Evolutionary conservation across 345 rosid genomes (phyloP).

Genomic region (Moringa oleifera): DNA sequence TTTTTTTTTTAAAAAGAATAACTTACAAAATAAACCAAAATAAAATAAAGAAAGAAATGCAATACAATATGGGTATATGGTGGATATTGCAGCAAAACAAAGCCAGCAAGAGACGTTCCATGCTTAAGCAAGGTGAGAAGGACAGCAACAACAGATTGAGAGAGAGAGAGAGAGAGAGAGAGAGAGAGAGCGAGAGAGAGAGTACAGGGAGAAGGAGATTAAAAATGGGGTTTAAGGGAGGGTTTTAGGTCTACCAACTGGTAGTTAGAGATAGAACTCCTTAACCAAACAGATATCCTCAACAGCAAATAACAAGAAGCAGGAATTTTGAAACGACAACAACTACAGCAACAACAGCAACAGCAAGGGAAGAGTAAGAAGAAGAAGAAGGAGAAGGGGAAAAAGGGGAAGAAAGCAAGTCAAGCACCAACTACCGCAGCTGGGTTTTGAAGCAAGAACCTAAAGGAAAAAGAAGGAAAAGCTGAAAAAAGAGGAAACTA

Average conservation of each 20-base stretch:
- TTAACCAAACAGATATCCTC: conserved; percentile 49
- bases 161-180: conserved; percentile 5
- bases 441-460: conserved; percentile 30
- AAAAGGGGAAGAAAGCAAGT: conserved; percentile 17
- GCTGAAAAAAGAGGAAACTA: conserved; percentile 10
- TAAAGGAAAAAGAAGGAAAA: conserved; percentile 3
- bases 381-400: conserved; percentile 8
- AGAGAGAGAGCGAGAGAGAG: conserved; percentile 11
- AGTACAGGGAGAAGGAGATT: conserved; percentile 26
- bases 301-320: conserved; percentile 15
- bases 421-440: conserved; percentile 21
- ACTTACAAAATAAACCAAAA: conserved; percentile 8
- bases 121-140: conserved; percentile 36
- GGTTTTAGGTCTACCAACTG: conserved; percentile 87
- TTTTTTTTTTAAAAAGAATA: neutral
- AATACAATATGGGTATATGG: conserved; percentile 43
- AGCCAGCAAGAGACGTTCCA: conserved; percentile 34
- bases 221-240: conserved; percentile 35
- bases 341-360: conserved; percentile 10
- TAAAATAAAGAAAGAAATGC: conserved; percentile 8
- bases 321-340: neutral
- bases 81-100: conserved; percentile 46
- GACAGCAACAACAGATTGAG: conserved; percentile 29
- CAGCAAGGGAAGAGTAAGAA: no score
- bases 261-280: conserved; percentile 73